A percentile compares a stretch with the other conserved stretches of the same genome.
Evolutionary conservation across 192 early-diverging fungal species (phyloP).

Genomic region (Haplosporangium gracile): DNA sequence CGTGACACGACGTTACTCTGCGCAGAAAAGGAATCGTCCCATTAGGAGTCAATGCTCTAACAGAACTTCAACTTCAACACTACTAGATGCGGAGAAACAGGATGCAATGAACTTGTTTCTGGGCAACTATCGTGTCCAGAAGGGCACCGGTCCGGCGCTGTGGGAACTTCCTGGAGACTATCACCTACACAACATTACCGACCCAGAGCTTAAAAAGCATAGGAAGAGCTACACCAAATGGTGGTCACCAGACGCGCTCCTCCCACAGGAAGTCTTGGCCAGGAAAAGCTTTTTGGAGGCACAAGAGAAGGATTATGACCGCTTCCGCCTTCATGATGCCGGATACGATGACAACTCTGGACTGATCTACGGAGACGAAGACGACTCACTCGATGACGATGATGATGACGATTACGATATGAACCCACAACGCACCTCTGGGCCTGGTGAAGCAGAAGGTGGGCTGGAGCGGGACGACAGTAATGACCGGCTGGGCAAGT

Average conservation of each 20-base stretch:
- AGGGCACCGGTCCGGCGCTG: constrained; percentile 63
- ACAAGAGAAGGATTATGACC: constrained; percentile 2
- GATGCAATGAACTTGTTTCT: constrained; percentile 95
- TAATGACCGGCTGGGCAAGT: neutral
- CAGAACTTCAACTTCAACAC: neutral
- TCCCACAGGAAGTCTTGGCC: constrained; percentile 39
- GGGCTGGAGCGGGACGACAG: constrained; percentile 8
- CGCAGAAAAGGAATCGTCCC: neutral
- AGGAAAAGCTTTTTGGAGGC: constrained; percentile 43
- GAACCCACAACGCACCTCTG: neutral
- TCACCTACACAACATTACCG: constrained; percentile 76
- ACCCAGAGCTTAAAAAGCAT: constrained; percentile 31
- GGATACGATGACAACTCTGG: constrained; percentile 29
- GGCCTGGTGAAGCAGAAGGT: neutral
- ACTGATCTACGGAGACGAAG: constrained; percentile 18
- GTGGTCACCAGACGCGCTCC: constrained; percentile 67
- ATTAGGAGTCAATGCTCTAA: neutral
- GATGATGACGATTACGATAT: constrained; percentile 12
- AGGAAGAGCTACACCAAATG: constrained; percentile 73
- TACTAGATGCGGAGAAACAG: constrained; percentile 93
- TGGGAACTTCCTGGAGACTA: constrained; percentile 87
- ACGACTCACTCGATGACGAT: constrained; percentile 20
- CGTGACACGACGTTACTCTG: neutral
- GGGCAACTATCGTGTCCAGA: constrained; percentile 74
- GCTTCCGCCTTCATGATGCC: constrained; percentile 20